Evolutionary conservation across 345 rosid species (phyloP), one percentile per base, ranked within the genome.

Genomic region (Hibiscus tridactylites): DNA sequence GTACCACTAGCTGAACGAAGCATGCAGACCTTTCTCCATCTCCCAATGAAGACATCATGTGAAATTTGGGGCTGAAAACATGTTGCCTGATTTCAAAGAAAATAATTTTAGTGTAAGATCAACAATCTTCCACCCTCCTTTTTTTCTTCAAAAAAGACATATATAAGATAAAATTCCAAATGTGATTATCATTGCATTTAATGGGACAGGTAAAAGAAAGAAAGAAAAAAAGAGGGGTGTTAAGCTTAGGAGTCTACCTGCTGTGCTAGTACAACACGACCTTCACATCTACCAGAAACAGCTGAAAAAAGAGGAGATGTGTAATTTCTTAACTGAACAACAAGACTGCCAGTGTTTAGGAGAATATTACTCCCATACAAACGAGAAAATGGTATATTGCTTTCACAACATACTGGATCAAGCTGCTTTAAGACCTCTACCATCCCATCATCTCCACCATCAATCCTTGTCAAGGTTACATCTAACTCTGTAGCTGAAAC

Each of bases 1-100:
- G 97, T 92, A 69, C 99, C 99, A 79, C 82, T 90, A 71, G 88
- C 92, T 35, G 99, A 95, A 75, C 97, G 98, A 74, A 92, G 86
- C 94, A 95, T 83, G 78, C 77, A 37, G 61, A 95, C 97, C 81
- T 88, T 95, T 84, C 99, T 89, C 99, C 99, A 95, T 85, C 88
- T 90, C 65, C 99, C 99, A 76, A 95, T 79, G 76, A 78, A 95
- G 70, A 95, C 92, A 65, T 92, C 98, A 76, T 95, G 94, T 68
- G 80, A 81, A 71, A 92, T 77, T 81, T 92, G 99, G 71, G 99
- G 94, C 82, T 95, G 99, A 68, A 95, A 95, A 77, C 86, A 64
- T 37, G 99, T 95, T 72, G 97, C 99, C 99, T 95, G 73, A 67
- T 83, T 76, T 75, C 83, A 75, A 71, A 63, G 74, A 52, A 64